Percentiles rank a stretch among this genome's conserved stretches.
Conservation (phyloP, 768 basidiomycete genomes). For the Sporobolomyces pararoseus region DNA sequence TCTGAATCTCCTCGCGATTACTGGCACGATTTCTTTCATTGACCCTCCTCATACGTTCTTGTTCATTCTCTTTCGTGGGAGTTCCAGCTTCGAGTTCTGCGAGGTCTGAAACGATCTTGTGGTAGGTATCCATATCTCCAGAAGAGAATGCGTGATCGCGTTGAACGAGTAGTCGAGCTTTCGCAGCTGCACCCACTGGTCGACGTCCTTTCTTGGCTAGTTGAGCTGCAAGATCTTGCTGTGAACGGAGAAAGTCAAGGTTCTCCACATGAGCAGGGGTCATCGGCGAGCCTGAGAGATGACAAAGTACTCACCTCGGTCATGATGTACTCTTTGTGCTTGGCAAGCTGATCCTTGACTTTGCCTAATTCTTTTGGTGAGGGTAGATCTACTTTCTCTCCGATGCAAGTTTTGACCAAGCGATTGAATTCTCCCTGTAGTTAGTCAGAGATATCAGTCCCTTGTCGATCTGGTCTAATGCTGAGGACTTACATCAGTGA, state of each 20-base stretch:
- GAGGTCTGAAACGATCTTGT: slow-evolving; percentile 62
- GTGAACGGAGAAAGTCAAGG: slow-evolving; percentile 19
- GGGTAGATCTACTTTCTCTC: slow-evolving; percentile 64
- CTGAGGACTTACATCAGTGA: slow-evolving; percentile 57
- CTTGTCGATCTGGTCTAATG: too few relatives aligned
- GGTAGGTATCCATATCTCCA: slow-evolving; percentile 64
- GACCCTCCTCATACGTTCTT: slow-evolving; percentile 62
- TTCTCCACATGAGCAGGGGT: neutral
- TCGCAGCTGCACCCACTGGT: slow-evolving; percentile 43
- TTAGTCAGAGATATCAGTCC: neutral
- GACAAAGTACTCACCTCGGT: slow-evolving; percentile 70
- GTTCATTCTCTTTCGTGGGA: slow-evolving; percentile 41
- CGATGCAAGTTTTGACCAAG: slow-evolving; percentile 53
- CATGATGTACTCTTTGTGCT: slow-evolving; percentile 60
- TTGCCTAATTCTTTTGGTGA: slow-evolving; percentile 46
- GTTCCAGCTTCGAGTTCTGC: slow-evolving; percentile 53
- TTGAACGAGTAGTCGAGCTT: slow-evolving; percentile 63
- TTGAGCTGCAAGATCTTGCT: slow-evolving; percentile 82
- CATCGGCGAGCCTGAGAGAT: neutral
- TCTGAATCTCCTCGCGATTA: slow-evolving; percentile 73
- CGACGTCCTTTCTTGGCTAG: slow-evolving; percentile 61
- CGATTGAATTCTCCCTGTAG: slow-evolving; percentile 70
- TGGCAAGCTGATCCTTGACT: slow-evolving; percentile 44
- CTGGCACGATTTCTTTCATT: slow-evolving; percentile 86
- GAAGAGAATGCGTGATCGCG: slow-evolving; percentile 71